phyloP scores from a whole-genome alignment of 129 eudicot species.

The Tagetes erecta region DNA sequence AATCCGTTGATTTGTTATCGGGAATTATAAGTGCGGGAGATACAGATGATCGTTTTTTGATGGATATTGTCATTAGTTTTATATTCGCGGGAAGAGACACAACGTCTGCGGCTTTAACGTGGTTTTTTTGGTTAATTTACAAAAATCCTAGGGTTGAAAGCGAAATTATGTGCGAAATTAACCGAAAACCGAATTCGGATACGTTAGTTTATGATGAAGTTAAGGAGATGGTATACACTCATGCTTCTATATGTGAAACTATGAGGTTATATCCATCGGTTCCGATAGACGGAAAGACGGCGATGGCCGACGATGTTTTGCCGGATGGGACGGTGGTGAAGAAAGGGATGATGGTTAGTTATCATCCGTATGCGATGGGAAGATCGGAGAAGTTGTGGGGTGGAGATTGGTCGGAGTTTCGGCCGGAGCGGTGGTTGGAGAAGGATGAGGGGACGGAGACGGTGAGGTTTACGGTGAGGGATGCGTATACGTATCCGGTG shows the following conservation, averaged over 20 bases:
- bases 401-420: conserved; percentile 46
- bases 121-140: conserved; percentile 32
- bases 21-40: too few species aligned
- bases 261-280: conserved; percentile 38
- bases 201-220: conserved; percentile 29
- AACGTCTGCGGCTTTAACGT: conserved; percentile 21
- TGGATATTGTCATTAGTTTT: too few species aligned
- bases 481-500: conserved; percentile 55
- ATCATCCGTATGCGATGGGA: conserved; percentile 73
- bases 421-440: conserved; percentile 65
- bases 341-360: conserved; percentile 50
- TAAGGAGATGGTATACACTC: conserved; percentile 39
- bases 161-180: conserved; percentile 24
- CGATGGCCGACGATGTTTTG: conserved; percentile 32
- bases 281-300: conserved; percentile 27
- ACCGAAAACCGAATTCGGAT: conserved; percentile 26
- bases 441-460: conserved; percentile 30
- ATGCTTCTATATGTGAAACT: conserved; percentile 34
- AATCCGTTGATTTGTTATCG: too few species aligned
- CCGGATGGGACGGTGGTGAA: conserved; percentile 57
- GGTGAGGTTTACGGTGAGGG: conserved; percentile 33
- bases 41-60: too few species aligned
- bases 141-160: conserved; percentile 27
- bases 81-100: too few species aligned
- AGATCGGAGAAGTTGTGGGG: conserved; percentile 60